phyloP scores from a whole-genome alignment of 2,329 filamentous ascomycete species.

The Pyrenochaeta sp. region DNA sequence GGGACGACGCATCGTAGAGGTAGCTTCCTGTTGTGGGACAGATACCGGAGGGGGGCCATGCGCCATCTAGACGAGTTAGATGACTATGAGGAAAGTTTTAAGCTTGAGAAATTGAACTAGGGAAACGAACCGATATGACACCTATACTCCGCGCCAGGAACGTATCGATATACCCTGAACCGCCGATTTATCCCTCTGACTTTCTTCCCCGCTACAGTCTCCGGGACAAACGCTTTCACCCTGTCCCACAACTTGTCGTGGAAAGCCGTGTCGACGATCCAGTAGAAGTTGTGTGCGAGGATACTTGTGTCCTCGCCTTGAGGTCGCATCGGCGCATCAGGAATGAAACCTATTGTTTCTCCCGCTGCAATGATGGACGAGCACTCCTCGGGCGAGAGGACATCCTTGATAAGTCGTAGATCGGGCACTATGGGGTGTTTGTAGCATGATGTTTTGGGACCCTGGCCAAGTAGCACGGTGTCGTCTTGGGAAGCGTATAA shows the following conservation, averaged over 20 bases:
- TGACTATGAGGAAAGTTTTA: neutral
- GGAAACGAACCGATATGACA: constrained; percentile 64
- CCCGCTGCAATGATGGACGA: constrained; percentile 71
- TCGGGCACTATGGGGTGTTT: constrained; percentile 70
- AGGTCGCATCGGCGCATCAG: constrained; percentile 72
- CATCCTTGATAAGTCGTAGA: constrained; percentile 66
- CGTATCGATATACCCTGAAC: constrained; percentile 76
- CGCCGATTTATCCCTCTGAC: constrained; percentile 73
- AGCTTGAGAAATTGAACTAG: constrained; percentile 17
- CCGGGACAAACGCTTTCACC: constrained; percentile 66
- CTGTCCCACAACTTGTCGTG: constrained; percentile 70
- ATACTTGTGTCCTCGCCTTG: constrained; percentile 70
- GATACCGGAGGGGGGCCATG: constrained; percentile 76
- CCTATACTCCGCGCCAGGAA: constrained; percentile 75
- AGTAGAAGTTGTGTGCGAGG: constrained; percentile 77
- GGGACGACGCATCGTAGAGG: constrained; percentile 71
- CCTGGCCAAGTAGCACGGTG: constrained; percentile 60
- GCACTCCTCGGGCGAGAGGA: constrained; percentile 70
- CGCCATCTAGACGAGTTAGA: constrained; percentile 61
- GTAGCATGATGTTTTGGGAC: constrained; percentile 62
- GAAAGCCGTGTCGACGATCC: constrained; percentile 71
- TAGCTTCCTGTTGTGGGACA: constrained; percentile 64
- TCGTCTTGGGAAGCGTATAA: constrained; percentile 69
- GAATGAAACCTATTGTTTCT: constrained; percentile 71
- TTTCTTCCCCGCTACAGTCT: constrained; percentile 62